Conservation (phyloP, 1,284 basidiomycete species). For the Cutaneotrichosporon spelunceum region DNA sequence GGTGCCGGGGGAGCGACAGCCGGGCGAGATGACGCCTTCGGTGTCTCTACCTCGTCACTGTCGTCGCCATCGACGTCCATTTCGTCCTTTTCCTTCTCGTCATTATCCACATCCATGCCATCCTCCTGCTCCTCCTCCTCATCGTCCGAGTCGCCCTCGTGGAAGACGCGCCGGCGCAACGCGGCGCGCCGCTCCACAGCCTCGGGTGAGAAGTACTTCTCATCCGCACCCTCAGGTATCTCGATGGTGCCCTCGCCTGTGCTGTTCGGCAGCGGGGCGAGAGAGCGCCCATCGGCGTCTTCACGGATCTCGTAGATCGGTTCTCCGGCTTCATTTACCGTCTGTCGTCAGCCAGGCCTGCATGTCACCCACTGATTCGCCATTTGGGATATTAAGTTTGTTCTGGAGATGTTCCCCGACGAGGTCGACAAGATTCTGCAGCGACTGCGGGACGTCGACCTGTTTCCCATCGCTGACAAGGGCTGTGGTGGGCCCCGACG, state of each 20-base stretch:
- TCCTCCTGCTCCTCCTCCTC: constrained; percentile 22
- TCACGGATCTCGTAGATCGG: constrained; percentile 48
- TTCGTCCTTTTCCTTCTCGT: constrained; percentile 16
- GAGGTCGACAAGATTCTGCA: constrained; percentile 26
- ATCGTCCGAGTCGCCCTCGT: constrained; percentile 25
- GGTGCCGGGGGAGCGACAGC: neutral
- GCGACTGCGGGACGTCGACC: constrained; percentile 14
- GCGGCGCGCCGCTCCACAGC: constrained; percentile 34
- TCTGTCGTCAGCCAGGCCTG: constrained; percentile 13
- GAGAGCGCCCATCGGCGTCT: constrained; percentile 32
- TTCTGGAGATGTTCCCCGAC: constrained; percentile 20
- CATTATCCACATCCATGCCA: constrained; percentile 15
- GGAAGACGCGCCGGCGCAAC: constrained; percentile 34
- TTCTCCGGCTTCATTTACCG: constrained; percentile 40
- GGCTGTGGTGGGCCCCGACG: neutral
- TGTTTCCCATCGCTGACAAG: constrained; percentile 1
- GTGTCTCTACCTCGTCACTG: no score
- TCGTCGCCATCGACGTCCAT: constrained; percentile 14
- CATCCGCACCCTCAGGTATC: constrained; percentile 19
- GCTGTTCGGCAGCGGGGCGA: constrained; percentile 28
- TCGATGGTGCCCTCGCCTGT: constrained; percentile 13
- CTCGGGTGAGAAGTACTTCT: constrained; percentile 38
- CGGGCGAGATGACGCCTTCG: neutral
- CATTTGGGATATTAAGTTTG: constrained; percentile 17
- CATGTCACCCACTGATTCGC: neutral